Evolutionary conservation across 768 basidiomycete species (phyloP), one percentile per base, ranked within the genome.

Genomic region (Cyclocybe aegerita): DNA sequence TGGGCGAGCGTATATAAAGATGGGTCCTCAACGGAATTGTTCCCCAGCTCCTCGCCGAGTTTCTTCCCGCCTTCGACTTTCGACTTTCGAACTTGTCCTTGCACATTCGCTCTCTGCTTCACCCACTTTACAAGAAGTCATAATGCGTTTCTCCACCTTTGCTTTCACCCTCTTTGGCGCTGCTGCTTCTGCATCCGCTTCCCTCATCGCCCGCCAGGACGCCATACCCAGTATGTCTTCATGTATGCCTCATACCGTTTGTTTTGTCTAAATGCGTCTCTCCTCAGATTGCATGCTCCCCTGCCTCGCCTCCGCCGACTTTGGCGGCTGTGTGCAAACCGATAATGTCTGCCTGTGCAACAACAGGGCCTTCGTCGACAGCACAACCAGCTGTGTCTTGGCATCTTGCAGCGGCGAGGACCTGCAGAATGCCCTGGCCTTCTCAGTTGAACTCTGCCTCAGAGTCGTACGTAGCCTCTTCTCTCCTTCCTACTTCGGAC

Each of bases 271-370:
- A 45, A 31, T 7, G 2, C 15, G n/a, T n/a, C 30, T 31, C 29
- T 32, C 31, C 35, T 35, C 54, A 88, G 86, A 37, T 46, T 89
- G 87, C 60, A 76, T 82, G 2, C 12, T 11, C 0, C 0, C 63
- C 12, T 90, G 88, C 66, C 56, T 86, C 7, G 43, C 65, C 6
- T 63, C 53, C 49, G 74, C 80, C 31, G 61, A 76, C 56, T 55
- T 70, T 14, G 79, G 69, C 38, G 57, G 54, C 50, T 90, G 88
- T 70, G 10, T 47, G 10, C 7, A 63, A 3, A 65, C 65, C n/a
- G 81, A 89, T 68, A 69, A 77, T 60, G 54, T 56, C 23, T 91
- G 89, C 58, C 68, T 86, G 30, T 88, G 86, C 76, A 65, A 68
- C 4, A 70, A 68, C 61, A 0, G 56, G 14, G n/a, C 49, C 1